Conservation (phyloP, 495 filamentous ascomycete genomes). For the Physcia stellaris region DNA sequence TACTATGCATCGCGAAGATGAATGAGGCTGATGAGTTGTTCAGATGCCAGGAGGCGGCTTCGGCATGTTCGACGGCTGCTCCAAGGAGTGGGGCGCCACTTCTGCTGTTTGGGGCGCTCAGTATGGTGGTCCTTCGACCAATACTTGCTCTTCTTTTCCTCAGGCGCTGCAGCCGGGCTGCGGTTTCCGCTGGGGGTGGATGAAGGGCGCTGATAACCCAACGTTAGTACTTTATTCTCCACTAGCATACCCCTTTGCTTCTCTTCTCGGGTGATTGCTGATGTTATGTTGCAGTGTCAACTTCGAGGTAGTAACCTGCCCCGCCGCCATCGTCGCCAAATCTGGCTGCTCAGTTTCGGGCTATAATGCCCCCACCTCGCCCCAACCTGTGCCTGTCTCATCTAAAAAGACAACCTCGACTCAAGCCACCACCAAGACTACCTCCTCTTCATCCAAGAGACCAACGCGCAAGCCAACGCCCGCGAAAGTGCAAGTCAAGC, state of each 20-base stretch:
- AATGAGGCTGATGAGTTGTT: too few species aligned
- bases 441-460: too few species aligned
- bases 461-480: too few species aligned
- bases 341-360: conserved; percentile 27
- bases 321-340: conserved; percentile 42
- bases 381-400: too few species aligned
- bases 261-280: not conserved
- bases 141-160: conserved; percentile 42
- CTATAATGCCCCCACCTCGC: not conserved
- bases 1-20: too few species aligned
- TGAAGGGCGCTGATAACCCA: conserved; percentile 47
- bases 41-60: conserved; percentile 55
- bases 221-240: conserved; percentile 7
- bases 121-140: conserved; percentile 46
- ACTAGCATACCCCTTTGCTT: not conserved
- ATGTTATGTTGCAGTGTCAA: conserved; percentile 25
- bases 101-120: conserved; percentile 40
- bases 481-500: too few species aligned
- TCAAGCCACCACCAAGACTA: too few species aligned
- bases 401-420: too few species aligned
- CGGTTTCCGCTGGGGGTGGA: conserved; percentile 59
- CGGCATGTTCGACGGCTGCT: conserved; percentile 51
- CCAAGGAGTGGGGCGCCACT: conserved; percentile 44
- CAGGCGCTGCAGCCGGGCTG: conserved; percentile 43
- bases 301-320: conserved; percentile 46